These are phyloP conservation scores for Thelonectria blattea DNA, from an alignment of 2,329 filamentous ascomycete genomes.

Conservation along the genomic window DNA sequence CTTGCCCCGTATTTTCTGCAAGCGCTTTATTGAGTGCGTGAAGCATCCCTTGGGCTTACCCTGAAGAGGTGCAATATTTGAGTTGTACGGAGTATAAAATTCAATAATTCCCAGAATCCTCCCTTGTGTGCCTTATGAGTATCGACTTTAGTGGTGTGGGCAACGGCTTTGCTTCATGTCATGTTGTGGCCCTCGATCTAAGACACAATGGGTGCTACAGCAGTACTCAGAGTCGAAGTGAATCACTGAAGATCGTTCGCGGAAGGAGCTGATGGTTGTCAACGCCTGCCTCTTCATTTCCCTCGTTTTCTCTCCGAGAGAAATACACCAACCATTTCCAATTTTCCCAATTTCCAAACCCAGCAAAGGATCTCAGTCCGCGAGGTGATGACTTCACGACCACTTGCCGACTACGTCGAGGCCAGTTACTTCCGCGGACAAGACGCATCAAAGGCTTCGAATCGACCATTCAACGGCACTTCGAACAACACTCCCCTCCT, in stretches of 20 bases:
- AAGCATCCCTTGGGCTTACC: background rate
- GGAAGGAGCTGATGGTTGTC: background rate
- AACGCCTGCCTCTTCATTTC: background rate
- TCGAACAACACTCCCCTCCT: slow-evolving; percentile 16
- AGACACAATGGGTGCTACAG: background rate
- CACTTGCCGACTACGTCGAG: slow-evolving; percentile 30
- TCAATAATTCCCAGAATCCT: background rate
- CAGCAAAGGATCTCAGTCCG: background rate
- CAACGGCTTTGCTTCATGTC: background rate
- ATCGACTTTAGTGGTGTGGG: background rate
- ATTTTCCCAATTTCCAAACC: background rate
- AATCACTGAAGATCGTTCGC: background rate
- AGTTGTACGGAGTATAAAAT: background rate
- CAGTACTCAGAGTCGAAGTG: background rate
- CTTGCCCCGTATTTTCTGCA: slow-evolving; percentile 10
- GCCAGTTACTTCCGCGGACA: slow-evolving; percentile 1
- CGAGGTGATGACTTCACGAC: slow-evolving; percentile 11
- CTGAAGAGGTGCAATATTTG: background rate
- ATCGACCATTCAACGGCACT: slow-evolving; percentile 25
- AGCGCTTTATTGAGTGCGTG: slow-evolving; percentile 5
- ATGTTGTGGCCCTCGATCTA: background rate
- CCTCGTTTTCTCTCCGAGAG: background rate
- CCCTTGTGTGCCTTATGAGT: background rate
- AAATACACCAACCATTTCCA: background rate
- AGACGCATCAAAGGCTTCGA: background rate